These are phyloP conservation scores for Thalia dealbata DNA, from an alignment of 176 grass and related monocot species.

Conservation along the genomic window DNA sequence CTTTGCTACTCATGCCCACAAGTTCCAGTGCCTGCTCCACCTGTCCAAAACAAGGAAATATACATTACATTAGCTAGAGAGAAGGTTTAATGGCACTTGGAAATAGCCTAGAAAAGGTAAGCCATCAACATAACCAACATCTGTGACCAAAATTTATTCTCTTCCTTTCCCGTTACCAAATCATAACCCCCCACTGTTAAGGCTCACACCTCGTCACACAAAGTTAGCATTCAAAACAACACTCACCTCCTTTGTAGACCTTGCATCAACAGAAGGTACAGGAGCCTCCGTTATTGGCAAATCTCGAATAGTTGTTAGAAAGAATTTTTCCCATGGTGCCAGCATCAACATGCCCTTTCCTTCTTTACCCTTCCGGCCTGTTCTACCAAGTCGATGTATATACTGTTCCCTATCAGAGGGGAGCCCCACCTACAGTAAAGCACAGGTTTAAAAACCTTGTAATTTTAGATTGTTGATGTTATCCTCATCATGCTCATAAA, in stretches of 20 bases:
- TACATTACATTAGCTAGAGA: not conserved
- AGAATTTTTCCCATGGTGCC: conserved; percentile 88
- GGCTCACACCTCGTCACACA: not conserved
- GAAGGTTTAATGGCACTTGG: not conserved
- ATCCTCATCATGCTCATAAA: not conserved
- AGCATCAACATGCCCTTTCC: conserved; percentile 73
- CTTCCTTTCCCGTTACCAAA: no score
- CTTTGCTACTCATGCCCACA: conserved; percentile 62
- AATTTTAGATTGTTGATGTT: not conserved
- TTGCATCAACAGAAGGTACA: conserved; percentile 54
- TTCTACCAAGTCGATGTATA: conserved; percentile 98
- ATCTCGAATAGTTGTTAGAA: conserved; percentile 68
- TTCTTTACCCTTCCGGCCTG: conserved; percentile 85
- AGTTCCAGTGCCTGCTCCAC: conserved; percentile 32
- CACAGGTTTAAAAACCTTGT: not conserved
- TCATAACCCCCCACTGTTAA: no score
- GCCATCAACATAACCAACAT: no score
- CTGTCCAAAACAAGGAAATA: conserved; percentile 24
- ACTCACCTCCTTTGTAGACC: conserved; percentile 52
- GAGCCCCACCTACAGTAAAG: conserved; percentile 8
- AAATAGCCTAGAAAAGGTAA: not conserved
- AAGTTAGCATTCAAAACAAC: not conserved
- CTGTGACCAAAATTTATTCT: no score
- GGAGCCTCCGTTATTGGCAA: conserved; percentile 75
- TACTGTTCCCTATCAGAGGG: conserved; percentile 94